These are phyloP conservation scores for Canna indica DNA, from an alignment of 176 grass and related monocot species.

Conservation along the genomic window DNA sequence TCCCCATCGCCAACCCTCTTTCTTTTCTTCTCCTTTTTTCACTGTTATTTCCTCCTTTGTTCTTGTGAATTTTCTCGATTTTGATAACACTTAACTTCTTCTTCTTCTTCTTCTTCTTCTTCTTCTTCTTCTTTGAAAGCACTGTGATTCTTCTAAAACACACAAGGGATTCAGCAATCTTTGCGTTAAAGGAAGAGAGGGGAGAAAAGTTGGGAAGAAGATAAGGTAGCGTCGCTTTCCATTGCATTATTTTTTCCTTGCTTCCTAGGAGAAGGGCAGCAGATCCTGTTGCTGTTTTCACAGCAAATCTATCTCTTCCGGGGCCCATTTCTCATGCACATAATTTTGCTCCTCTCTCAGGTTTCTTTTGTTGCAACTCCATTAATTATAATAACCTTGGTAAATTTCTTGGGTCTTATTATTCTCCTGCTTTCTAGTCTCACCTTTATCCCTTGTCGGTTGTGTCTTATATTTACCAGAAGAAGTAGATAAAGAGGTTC, in stretches of 20 bases:
- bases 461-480: neutral
- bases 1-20: too few species aligned
- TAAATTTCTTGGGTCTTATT: neutral
- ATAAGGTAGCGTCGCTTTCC: neutral
- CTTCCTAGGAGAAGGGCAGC: constrained; percentile 1
- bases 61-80: too few species aligned
- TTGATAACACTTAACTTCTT: too few species aligned
- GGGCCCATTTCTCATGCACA: neutral
- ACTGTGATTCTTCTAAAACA: too few species aligned
- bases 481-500: too few species aligned
- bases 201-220: neutral
- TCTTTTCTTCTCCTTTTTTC: too few species aligned
- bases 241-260: neutral
- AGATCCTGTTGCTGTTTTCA: neutral
- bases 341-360: neutral
- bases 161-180: too few species aligned
- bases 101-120: too few species aligned
- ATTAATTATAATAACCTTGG: too few species aligned
- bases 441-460: neutral
- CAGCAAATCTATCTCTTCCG: neutral
- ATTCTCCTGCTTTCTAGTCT: neutral
- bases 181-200: neutral
- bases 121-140: too few species aligned
- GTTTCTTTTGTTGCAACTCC: neutral
- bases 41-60: too few species aligned